Evolutionary conservation across 371 early-diverging fungal species (phyloP).

Genomic region (Apophysomyces sp.): DNA sequence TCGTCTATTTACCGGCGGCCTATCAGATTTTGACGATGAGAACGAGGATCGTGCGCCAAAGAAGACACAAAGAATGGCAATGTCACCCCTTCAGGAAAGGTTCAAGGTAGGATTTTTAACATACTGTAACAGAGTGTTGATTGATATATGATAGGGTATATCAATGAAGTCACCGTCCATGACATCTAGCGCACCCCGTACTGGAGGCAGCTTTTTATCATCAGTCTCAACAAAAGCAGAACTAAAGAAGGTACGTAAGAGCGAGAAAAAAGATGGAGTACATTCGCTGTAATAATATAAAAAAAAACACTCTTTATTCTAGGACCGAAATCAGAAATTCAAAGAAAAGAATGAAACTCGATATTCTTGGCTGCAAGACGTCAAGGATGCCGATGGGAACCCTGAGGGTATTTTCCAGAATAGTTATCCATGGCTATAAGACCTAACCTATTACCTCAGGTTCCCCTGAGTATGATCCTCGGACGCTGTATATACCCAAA

Average conservation of each 20-base stretch:
- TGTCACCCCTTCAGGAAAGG: conserved; percentile 18
- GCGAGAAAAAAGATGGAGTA: neutral
- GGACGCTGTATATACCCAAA: conserved; percentile 89
- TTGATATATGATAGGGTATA: neutral
- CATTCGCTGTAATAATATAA: conserved; percentile 2
- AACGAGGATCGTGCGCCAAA: neutral
- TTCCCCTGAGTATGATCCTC: conserved; percentile 91
- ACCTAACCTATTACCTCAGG: conserved; percentile 16
- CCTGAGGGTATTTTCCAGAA: conserved; percentile 36
- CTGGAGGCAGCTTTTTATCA: neutral
- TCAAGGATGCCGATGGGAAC: conserved; percentile 78
- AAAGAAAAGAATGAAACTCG: conserved; percentile 85
- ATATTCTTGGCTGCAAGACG: conserved; percentile 84
- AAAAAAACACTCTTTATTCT: conserved; percentile 4
- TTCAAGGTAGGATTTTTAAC: conserved; percentile 13
- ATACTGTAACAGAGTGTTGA: neutral
- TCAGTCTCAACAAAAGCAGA: conserved; percentile 3
- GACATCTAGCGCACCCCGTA: conserved; percentile 6
- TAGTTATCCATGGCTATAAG: neutral
- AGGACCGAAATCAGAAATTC: conserved; percentile 59
- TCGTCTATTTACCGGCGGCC: neutral
- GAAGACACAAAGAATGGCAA: neutral
- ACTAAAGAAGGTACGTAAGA: conserved; percentile 1
- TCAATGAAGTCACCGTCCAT: conserved; percentile 2
- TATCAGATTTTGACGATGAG: neutral